These are phyloP conservation scores for Fonsecaea monophora DNA, from an alignment of 2,329 filamentous ascomycete species.

Conservation along the genomic window DNA sequence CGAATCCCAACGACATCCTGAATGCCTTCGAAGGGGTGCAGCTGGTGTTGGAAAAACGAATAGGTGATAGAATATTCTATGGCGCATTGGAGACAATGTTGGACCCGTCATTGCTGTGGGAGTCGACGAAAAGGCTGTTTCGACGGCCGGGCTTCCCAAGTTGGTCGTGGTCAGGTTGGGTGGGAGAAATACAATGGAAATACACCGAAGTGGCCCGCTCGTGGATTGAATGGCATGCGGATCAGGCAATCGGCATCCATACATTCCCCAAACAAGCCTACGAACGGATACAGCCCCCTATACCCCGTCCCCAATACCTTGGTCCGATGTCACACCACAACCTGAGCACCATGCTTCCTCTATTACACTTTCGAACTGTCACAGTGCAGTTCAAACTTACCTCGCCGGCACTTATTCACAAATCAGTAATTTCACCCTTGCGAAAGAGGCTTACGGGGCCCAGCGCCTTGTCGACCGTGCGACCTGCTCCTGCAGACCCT, in stretches of 20 bases:
- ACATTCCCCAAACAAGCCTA: constrained; percentile 34
- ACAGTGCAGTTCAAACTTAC: constrained; percentile 35
- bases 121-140: constrained; percentile 38
- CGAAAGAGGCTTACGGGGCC: constrained; percentile 40
- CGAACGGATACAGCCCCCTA: constrained; percentile 34
- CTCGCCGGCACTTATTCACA: constrained; percentile 35
- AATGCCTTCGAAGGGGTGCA: constrained; percentile 40
- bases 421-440: constrained; percentile 39
- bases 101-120: constrained; percentile 40
- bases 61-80: constrained; percentile 37
- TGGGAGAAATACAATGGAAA: constrained; percentile 41
- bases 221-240: constrained; percentile 40
- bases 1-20: constrained; percentile 38
- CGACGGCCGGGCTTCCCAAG: constrained; percentile 37
- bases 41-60: constrained; percentile 39
- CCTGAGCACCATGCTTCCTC: constrained; percentile 29
- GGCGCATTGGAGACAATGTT: constrained; percentile 38
- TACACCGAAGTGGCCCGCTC: constrained; percentile 37
- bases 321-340: constrained; percentile 29
- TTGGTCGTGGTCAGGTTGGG: constrained; percentile 41
- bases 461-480: constrained; percentile 39
- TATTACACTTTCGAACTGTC: constrained; percentile 39
- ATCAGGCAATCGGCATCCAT: constrained; percentile 29
- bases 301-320: constrained; percentile 28
- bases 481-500: constrained; percentile 39